Base-by-base conservation (phyloP, 768 basidiomycete genomes). In the Phlebiopsis gigantea region DNA sequence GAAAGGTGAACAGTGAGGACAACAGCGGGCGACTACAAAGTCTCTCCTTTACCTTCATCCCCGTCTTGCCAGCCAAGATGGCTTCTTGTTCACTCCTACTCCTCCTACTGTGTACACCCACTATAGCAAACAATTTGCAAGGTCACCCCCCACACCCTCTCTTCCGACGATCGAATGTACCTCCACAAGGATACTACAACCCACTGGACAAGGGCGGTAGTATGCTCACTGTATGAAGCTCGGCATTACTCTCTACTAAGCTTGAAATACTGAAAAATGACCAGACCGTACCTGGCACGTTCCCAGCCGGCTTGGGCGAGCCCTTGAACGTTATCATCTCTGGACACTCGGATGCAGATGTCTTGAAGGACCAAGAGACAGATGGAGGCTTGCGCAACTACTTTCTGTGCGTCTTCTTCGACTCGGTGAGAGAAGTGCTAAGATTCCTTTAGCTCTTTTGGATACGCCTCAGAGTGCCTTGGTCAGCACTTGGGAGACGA, bases 271-370 rank as follows among this genome's bases (percentile, higher is more conserved):
- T 53, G 29, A 55, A 9, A 22, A 44, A 39, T 43, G 21, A 39
- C 1, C 45, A 88, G 84, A 61, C 77, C 70, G 77, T 82, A 6
- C 74, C 73, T 10, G 62, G 67, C 17, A 90, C 90, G 7, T 84
- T 73, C 63, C 88, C 89, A 2, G 66, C 74, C 45, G 90, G 88
- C 6, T 83, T 88, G 48, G 91, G 91, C 31, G 94, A 96, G 72
- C 93, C 93, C 5, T 70, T 96, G 44, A 97, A 97, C 63, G 75
- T 78, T 53, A 89, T 97, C 63, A 72, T 97, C 21, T 85, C 88
- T 22, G 88, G 79, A 8, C 76, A 84, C 45, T 96, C 93, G 3
- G 88, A 92, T 63, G 58, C 76, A 3, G 75, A 70, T 4, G 88
- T 95, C 1, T 78, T 93, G 45, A 76, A 81, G 22, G 81, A 86